Percentiles rank a stretch among this genome's conserved stretches.
These are phyloP conservation scores for Gloeostereum incarnatum DNA, from an alignment of 768 basidiomycete genomes.

Conservation along the genomic window DNA sequence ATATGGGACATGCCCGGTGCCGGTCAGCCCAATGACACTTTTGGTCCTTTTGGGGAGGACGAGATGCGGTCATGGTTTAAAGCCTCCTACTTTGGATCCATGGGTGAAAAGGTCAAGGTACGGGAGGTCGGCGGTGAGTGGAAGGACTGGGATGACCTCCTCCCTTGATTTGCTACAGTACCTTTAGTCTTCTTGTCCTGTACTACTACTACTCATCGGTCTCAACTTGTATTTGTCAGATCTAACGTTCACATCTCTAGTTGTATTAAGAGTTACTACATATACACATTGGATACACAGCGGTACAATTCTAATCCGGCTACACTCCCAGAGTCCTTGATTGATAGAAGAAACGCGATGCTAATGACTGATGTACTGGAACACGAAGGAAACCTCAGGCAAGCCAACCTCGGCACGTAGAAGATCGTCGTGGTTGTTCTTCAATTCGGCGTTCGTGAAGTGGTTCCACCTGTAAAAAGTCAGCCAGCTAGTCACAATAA, in stretches of 20 bases:
- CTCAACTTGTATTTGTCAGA: no score
- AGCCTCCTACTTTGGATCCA: slow-evolving; percentile 71
- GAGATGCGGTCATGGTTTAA: slow-evolving; percentile 77
- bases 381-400: slow-evolving; percentile 87
- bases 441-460: slow-evolving; percentile 81
- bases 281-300: no score
- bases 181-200: no score
- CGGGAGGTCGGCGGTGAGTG: slow-evolving; percentile 61
- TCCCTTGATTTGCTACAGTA: slow-evolving; percentile 38
- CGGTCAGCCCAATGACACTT: slow-evolving; percentile 39
- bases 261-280: no score
- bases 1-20: slow-evolving; percentile 59
- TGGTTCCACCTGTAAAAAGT: slow-evolving; percentile 81
- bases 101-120: slow-evolving; percentile 73
- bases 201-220: no score
- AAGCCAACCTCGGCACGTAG: slow-evolving; percentile 81
- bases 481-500: not conserved
- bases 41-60: slow-evolving; percentile 75
- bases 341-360: not conserved
- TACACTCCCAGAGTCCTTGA: slow-evolving; percentile 1
- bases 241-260: no score
- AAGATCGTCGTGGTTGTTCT: slow-evolving; percentile 91
- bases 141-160: slow-evolving; percentile 61
- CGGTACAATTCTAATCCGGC: no score
- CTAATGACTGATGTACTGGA: slow-evolving; percentile 92